Evolutionary conservation across 805 yeast species (phyloP).

Genomic region (Yarrowia bubula): DNA sequence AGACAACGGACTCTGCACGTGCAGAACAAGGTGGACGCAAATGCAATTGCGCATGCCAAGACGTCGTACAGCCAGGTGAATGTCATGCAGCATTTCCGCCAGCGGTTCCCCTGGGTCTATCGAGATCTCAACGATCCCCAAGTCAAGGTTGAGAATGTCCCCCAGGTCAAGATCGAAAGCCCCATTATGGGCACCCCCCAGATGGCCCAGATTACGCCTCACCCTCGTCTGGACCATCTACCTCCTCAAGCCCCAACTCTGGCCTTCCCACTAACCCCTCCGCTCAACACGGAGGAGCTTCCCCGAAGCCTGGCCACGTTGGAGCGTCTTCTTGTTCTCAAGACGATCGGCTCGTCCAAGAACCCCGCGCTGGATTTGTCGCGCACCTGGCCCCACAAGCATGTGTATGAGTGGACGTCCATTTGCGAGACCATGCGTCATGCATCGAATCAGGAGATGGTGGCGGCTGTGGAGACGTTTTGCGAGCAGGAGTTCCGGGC

Average conservation of each 20-base stretch:
- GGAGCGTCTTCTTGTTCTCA: not conserved
- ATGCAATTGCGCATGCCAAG: not conserved
- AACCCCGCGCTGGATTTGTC: not conserved
- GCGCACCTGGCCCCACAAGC: not conserved
- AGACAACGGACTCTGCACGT: constrained; percentile 20
- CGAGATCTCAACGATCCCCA: not conserved
- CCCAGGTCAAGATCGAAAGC: not conserved
- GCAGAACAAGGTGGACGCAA: not conserved
- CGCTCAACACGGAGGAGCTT: constrained; percentile 10
- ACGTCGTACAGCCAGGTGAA: not conserved
- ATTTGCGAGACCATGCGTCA: not conserved
- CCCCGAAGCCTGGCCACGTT: not conserved
- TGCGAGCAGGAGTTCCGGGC: constrained; percentile 10
- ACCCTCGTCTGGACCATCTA: not conserved
- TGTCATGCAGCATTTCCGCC: not conserved
- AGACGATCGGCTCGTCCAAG: not conserved
- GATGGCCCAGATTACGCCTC: not conserved
- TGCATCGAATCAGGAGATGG: not conserved
- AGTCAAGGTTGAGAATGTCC: not conserved
- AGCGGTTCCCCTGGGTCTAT: constrained; percentile 25
- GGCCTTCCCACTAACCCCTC: constrained; percentile 20
- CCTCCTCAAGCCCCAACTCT: not conserved
- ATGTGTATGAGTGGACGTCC: not conserved
- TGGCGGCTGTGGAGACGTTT: not conserved
- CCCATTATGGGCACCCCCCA: not conserved